phyloP scores from a whole-genome alignment of 2,329 filamentous ascomycete species.

The Aspergillus bombycis region DNA sequence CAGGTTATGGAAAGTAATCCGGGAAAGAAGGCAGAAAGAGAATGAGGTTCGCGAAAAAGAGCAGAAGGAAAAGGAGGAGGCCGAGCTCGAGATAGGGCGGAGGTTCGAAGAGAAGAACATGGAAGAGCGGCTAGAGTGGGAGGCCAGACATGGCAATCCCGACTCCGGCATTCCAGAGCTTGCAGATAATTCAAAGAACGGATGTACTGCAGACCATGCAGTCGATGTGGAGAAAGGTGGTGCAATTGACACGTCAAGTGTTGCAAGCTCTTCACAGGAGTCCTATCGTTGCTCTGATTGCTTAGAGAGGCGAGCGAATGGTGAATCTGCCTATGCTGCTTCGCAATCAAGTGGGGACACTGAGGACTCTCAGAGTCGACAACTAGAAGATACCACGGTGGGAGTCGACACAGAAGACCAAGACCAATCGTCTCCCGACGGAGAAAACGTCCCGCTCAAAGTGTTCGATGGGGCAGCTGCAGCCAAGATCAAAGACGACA shows the following conservation, averaged over 20 bases:
- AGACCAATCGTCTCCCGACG: background rate
- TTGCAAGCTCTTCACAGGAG: constrained; percentile 21
- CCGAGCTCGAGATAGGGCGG: constrained; percentile 72
- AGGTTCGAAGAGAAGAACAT: constrained; percentile 53
- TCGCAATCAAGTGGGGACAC: constrained; percentile 14
- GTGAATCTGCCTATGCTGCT: constrained; percentile 15
- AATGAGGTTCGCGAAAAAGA: constrained; percentile 54
- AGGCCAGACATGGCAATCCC: constrained; percentile 70
- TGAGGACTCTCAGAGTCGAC: constrained; percentile 4
- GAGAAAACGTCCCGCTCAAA: constrained; percentile 20
- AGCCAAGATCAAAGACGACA: constrained; percentile 48
- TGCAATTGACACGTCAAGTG: constrained; percentile 28
- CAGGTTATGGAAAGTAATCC: constrained; percentile 81
- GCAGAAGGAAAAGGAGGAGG: constrained; percentile 59
- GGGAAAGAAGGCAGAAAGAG: constrained; percentile 52
- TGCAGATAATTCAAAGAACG: constrained; percentile 20
- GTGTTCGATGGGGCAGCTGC: constrained; percentile 23
- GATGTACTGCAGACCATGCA: constrained; percentile 12
- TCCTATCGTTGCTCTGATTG: constrained; percentile 27
- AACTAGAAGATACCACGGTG: constrained; percentile 6
- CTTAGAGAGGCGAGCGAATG: constrained; percentile 17
- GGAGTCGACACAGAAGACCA: background rate
- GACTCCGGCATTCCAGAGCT: constrained; percentile 33
- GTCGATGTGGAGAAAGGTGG: constrained; percentile 26
- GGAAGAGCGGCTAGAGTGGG: constrained; percentile 65